Conservation (phyloP, 805 yeast genomes). For the Kregervanrija fluxuum region DNA sequence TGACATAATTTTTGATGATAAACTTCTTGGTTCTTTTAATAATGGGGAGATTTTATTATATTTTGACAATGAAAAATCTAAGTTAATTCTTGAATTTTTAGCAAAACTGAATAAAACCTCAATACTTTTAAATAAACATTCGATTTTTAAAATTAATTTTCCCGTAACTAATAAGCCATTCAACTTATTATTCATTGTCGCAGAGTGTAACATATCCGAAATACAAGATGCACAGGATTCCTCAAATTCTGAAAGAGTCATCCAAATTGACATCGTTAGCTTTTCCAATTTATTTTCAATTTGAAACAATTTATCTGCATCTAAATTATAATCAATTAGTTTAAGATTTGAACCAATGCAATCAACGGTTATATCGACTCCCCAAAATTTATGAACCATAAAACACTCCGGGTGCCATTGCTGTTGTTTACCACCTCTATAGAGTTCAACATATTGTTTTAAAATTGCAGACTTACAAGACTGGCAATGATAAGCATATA, state of each 20-base stretch:
- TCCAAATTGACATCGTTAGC: slow-evolving; percentile 65
- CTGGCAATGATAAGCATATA: slow-evolving; percentile 83
- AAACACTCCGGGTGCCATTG: slow-evolving; percentile 99
- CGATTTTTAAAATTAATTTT: slow-evolving; percentile 62
- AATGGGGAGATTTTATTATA: slow-evolving; percentile 30
- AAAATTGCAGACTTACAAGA: slow-evolving; percentile 90
- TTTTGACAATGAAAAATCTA: slow-evolving; percentile 14
- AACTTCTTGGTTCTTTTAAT: slow-evolving; percentile 67
- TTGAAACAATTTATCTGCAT: slow-evolving; percentile 41
- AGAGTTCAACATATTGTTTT: slow-evolving; percentile 89
- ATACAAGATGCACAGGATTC: slow-evolving; percentile 86
- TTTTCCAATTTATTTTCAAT: slow-evolving; percentile 61
- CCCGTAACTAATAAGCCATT: slow-evolving; percentile 69
- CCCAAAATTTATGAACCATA: slow-evolving; percentile 97
- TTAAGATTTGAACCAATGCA: slow-evolving; percentile 37
- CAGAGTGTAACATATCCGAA: slow-evolving; percentile 82
- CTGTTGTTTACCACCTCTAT: slow-evolving; percentile 83
- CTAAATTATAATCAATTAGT: slow-evolving; percentile 24
- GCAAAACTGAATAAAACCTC: slow-evolving; percentile 37
- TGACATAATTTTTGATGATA: slow-evolving; percentile 85
- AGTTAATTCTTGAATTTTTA: slow-evolving; percentile 9
- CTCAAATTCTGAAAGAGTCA: slow-evolving; percentile 79
- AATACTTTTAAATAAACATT: slow-evolving; percentile 68
- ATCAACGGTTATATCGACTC: slow-evolving; percentile 65
- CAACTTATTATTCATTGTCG: slow-evolving; percentile 64